Evolutionary conservation across 2,329 filamentous ascomycete species (phyloP).

Genomic region (Dendrostoma leiphaemia): DNA sequence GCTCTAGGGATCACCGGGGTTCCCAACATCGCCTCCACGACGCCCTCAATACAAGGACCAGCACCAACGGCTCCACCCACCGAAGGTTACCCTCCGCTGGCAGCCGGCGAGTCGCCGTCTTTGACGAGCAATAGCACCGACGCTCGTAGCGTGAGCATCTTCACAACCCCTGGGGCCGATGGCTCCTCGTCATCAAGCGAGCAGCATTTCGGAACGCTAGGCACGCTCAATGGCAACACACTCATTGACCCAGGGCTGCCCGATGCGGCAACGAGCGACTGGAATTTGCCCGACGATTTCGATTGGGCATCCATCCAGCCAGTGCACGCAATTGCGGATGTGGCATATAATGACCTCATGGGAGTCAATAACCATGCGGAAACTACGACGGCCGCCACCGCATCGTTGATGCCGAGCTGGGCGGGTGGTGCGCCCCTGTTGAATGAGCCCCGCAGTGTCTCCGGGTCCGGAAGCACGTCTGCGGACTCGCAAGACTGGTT

Average conservation of each 20-base stretch:
- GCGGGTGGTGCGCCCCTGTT: constrained; percentile 15
- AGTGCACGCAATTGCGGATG: constrained; percentile 55
- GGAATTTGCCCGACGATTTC: constrained; percentile 43
- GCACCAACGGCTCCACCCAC: background rate
- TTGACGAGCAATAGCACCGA: constrained; percentile 15
- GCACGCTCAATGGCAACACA: background rate
- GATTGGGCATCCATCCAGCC: constrained; percentile 52
- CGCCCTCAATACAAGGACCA: background rate
- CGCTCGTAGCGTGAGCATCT: background rate
- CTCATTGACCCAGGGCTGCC: constrained; percentile 4
- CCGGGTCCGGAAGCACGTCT: constrained; percentile 2
- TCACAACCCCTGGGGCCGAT: constrained; percentile 7
- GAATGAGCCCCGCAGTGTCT: constrained; percentile 4
- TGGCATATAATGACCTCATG: constrained; percentile 55
- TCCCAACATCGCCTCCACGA: background rate
- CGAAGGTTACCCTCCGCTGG: background rate
- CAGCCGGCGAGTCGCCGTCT: background rate
- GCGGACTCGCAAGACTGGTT: constrained; percentile 18
- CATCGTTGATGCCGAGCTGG: constrained; percentile 21
- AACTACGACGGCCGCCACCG: constrained; percentile 20
- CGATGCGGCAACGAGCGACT: constrained; percentile 26
- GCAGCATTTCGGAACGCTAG: background rate
- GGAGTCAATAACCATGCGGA: constrained; percentile 34
- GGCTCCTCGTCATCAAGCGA: background rate
- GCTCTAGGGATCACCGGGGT: constrained; percentile 35